Evolutionary conservation across 371 early-diverging fungal species (phyloP).

Genomic region (Blakeslea trispora): DNA sequence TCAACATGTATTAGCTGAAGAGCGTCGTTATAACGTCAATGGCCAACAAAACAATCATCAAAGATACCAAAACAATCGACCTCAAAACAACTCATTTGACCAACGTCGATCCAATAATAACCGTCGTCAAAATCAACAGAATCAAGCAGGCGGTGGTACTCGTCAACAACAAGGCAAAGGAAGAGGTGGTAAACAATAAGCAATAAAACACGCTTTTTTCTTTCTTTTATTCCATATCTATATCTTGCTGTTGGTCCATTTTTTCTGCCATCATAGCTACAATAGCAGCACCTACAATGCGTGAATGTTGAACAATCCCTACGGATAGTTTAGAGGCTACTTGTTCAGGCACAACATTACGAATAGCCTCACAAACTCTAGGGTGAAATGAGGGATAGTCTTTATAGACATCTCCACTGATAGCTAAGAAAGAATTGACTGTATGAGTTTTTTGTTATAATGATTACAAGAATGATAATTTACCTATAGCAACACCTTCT

Average conservation of each 20-base stretch:
- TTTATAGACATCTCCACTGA: constrained; percentile 49
- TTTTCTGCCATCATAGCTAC: constrained; percentile 55
- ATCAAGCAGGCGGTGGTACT: not conserved
- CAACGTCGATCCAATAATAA: constrained; percentile 12
- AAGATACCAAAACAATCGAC: constrained; percentile 10
- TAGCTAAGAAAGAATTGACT: no score
- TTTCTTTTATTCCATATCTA: not conserved
- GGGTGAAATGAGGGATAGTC: constrained; percentile 53
- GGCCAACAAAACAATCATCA: not conserved
- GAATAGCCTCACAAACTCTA: constrained; percentile 44
- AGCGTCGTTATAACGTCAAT: constrained; percentile 32
- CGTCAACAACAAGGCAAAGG: constrained; percentile 1
- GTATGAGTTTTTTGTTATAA: no score
- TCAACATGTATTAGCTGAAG: constrained; percentile 38
- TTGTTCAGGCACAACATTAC: constrained; percentile 40
- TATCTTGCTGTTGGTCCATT: constrained; percentile 2
- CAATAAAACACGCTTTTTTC: not conserved
- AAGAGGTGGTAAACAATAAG: constrained; percentile 1
- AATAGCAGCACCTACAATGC: constrained; percentile 54
- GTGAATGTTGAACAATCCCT: constrained; percentile 48
- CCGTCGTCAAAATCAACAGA: constrained; percentile 4
- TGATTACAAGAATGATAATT: no score
- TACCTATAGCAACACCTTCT: constrained; percentile 41
- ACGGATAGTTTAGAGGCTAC: constrained; percentile 44
- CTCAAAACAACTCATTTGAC: constrained; percentile 9